Percentiles rank a stretch among this genome's conserved stretches.
These are phyloP conservation scores for Hyaloscypha bicolor DNA, from an alignment of 495 filamentous ascomycete species.

Conservation along the genomic window DNA sequence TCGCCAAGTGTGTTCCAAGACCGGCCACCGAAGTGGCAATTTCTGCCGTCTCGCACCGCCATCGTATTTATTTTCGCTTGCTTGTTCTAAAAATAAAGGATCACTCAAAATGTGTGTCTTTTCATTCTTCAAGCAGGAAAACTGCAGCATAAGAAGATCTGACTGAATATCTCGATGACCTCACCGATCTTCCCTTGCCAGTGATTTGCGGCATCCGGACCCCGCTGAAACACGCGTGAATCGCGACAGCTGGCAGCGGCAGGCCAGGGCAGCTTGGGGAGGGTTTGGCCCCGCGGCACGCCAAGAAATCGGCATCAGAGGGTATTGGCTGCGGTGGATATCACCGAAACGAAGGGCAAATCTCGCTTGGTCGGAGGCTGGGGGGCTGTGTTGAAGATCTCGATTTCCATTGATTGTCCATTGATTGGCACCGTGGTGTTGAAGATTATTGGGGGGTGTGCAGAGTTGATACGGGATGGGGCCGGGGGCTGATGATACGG, in stretches of 20 bases:
- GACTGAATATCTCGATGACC: not conserved
- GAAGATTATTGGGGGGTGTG: not conserved
- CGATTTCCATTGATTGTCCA: not conserved
- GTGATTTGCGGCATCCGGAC: not conserved
- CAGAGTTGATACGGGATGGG: not conserved
- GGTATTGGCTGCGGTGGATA: not conserved
- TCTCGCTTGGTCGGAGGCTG: not conserved
- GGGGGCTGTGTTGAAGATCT: conserved; percentile 1
- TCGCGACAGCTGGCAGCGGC: not conserved
- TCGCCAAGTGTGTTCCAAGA: not conserved
- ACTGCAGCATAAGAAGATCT: not conserved
- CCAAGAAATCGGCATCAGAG: not conserved
- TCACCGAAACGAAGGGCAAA: not conserved
- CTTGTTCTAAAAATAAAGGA: not conserved
- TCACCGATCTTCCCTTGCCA: not conserved
- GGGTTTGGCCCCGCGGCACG: not conserved
- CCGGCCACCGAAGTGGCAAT: not conserved
- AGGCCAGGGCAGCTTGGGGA: too few relatives aligned
- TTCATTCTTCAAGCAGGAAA: not conserved
- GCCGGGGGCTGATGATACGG: not conserved
- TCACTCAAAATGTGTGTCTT: not conserved
- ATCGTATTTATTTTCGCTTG: not conserved
- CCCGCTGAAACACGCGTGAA: not conserved
- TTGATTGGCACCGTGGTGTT: not conserved
- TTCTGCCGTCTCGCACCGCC: not conserved